A percentile compares a stretch with the other conserved stretches of the same genome.
Conservation (phyloP, 805 yeast genomes). For the Saccharomyces eubayanus region DNA sequence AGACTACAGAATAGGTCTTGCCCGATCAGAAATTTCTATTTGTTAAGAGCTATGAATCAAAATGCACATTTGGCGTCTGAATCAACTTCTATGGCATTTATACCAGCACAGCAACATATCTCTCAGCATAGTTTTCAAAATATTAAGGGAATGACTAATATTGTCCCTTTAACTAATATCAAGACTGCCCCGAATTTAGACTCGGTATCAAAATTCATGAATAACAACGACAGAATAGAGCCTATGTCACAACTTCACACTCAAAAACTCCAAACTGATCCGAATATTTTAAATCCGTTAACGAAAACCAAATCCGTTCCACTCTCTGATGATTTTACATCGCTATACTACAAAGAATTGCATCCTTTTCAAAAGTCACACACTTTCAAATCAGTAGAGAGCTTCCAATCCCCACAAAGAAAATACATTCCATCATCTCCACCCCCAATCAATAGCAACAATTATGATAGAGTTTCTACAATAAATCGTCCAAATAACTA, state of each 20-base stretch:
- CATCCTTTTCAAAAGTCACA: background rate
- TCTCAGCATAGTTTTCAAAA: background rate
- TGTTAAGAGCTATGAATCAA: slow-evolving; percentile 18
- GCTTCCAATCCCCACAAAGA: background rate
- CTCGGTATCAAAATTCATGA: background rate
- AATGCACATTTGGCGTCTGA: background rate
- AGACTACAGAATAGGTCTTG: slow-evolving; percentile 47
- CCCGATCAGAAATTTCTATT: slow-evolving; percentile 35
- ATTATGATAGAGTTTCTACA: background rate
- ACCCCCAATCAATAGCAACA: background rate
- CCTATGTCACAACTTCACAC: background rate
- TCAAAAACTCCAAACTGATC: background rate
- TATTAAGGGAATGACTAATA: background rate
- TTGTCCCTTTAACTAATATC: background rate
- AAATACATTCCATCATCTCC: background rate
- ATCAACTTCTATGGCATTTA: background rate
- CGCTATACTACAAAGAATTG: background rate
- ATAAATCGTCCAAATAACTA: slow-evolving; percentile 1
- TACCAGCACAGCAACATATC: background rate
- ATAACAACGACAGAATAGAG: background rate
- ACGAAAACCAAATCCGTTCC: background rate
- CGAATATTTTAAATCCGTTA: background rate
- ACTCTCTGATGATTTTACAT: background rate
- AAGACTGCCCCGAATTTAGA: background rate
- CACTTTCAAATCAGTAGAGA: background rate